Percentiles rank a stretch among this genome's conserved stretches.
Conservation (phyloP, 2,329 filamentous ascomycete genomes). For the Aspergillus sp. region DNA sequence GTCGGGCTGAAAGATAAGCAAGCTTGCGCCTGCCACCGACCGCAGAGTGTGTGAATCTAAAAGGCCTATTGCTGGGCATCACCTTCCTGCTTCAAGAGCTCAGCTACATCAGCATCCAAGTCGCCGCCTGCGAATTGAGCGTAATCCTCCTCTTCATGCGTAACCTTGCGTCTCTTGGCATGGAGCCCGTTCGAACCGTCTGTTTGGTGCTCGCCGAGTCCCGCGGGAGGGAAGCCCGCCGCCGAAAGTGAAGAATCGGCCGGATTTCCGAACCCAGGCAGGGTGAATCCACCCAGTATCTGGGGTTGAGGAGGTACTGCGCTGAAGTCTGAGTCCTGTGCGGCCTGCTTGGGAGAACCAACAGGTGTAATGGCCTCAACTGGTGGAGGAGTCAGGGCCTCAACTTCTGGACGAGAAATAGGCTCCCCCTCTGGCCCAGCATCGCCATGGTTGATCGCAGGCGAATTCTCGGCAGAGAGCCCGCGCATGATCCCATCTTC, state of each 20-base stretch:
- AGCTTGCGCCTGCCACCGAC: neutral
- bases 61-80: constrained; percentile 20
- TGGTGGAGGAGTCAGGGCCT: constrained; percentile 81
- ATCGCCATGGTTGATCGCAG: constrained; percentile 47
- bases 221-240: constrained; percentile 22
- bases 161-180: constrained; percentile 54
- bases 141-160: constrained; percentile 46
- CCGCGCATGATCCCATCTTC: constrained; percentile 90
- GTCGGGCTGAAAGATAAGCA: neutral
- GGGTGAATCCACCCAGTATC: constrained; percentile 19
- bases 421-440: constrained; percentile 31
- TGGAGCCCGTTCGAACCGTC: constrained; percentile 34
- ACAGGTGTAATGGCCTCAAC: constrained; percentile 59
- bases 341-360: constrained; percentile 47
- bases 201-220: constrained; percentile 26
- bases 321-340: constrained; percentile 34
- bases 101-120: constrained; percentile 63
- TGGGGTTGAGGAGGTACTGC: constrained; percentile 18
- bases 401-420: constrained; percentile 70
- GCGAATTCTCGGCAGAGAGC: constrained; percentile 63
- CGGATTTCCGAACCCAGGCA: constrained; percentile 25
- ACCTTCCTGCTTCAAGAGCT: constrained; percentile 56
- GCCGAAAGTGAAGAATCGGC: constrained; percentile 21
- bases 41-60: neutral
- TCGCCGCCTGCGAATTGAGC: constrained; percentile 55